These are phyloP conservation scores for Musa beccarii DNA, from an alignment of 176 grass and related monocot species.

Conservation along the genomic window DNA sequence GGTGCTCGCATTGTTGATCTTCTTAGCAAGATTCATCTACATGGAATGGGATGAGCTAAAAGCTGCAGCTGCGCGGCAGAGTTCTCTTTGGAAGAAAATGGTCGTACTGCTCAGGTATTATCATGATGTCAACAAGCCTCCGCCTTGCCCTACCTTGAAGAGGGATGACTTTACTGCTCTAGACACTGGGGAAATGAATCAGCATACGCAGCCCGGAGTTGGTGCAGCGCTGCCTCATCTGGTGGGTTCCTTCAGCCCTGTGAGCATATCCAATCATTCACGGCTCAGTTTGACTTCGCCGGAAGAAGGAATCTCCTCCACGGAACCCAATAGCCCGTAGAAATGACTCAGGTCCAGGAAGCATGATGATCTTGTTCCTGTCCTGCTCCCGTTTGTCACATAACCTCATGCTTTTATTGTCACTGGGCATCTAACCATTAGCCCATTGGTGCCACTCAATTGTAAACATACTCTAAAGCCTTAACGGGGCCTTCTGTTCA, in stretches of 20 bases:
- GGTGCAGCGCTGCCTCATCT: constrained; percentile 1
- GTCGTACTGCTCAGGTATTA: constrained; percentile 35
- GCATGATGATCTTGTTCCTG: too few relatives aligned
- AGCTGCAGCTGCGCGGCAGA: neutral
- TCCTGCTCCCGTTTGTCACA: too few relatives aligned
- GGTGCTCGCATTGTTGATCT: constrained; percentile 39
- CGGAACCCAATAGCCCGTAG: neutral
- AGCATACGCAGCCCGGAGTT: neutral
- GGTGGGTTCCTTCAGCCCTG: constrained; percentile 5
- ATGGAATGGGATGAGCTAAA: constrained; percentile 38
- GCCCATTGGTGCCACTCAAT: too few relatives aligned
- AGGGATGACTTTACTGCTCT: constrained; percentile 8
- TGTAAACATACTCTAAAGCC: too few relatives aligned
- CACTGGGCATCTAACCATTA: too few relatives aligned
- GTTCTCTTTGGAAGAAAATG: constrained; percentile 32
- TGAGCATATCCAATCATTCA: constrained; percentile 8
- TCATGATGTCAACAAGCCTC: constrained; percentile 37
- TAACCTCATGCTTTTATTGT: too few relatives aligned
- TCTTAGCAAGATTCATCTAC: constrained; percentile 51
- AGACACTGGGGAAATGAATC: neutral
- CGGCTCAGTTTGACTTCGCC: neutral
- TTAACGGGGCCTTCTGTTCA: too few relatives aligned
- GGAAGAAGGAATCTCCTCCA: neutral
- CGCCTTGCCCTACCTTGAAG: constrained; percentile 39
- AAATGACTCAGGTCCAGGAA: too few relatives aligned